Conservation (phyloP, 1,139 yeast genomes). For the Torulaspora globosa region DNA sequence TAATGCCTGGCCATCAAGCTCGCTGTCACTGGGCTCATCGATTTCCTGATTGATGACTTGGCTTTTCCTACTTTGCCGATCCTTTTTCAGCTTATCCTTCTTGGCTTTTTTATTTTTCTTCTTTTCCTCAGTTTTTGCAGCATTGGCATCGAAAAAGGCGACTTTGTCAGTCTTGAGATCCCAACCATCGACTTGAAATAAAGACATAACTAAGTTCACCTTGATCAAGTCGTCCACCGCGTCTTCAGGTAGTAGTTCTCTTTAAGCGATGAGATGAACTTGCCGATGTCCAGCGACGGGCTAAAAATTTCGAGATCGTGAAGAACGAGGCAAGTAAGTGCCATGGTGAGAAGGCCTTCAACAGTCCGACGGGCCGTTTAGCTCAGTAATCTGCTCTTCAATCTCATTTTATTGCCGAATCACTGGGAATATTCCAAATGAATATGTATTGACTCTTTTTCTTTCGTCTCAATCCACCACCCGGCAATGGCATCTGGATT, state of each 20-base stretch:
- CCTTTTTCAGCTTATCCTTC: conserved; percentile 15
- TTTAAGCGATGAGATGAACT: conserved; percentile 2
- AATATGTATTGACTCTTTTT: conserved; percentile 13
- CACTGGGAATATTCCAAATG: conserved; percentile 17
- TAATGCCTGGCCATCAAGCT: conserved; percentile 4
- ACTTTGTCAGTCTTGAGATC: conserved; percentile 54
- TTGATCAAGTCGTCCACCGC: neutral
- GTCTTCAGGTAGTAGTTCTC: neutral
- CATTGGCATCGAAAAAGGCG: conserved; percentile 43
- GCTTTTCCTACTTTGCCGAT: conserved; percentile 13
- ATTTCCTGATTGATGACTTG: conserved; percentile 11
- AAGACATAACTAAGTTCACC: conserved; percentile 46
- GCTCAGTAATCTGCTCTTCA: neutral
- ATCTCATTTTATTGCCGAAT: neutral
- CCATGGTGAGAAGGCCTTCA: neutral
- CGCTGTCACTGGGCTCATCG: conserved; percentile 3
- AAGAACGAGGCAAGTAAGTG: neutral
- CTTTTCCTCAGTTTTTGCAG: conserved; percentile 30
- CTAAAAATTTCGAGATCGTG: conserved; percentile 13
- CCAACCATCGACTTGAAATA: conserved; percentile 84
- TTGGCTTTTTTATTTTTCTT: conserved; percentile 21
- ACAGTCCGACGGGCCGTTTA: neutral
- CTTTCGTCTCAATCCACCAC: conserved; percentile 27
- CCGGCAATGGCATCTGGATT: conserved; percentile 10
- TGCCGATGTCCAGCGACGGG: conserved; percentile 9